Evolutionary conservation across 495 filamentous ascomycete species (phyloP).

Genomic region (Paragyromitra xinjiangensis): DNA sequence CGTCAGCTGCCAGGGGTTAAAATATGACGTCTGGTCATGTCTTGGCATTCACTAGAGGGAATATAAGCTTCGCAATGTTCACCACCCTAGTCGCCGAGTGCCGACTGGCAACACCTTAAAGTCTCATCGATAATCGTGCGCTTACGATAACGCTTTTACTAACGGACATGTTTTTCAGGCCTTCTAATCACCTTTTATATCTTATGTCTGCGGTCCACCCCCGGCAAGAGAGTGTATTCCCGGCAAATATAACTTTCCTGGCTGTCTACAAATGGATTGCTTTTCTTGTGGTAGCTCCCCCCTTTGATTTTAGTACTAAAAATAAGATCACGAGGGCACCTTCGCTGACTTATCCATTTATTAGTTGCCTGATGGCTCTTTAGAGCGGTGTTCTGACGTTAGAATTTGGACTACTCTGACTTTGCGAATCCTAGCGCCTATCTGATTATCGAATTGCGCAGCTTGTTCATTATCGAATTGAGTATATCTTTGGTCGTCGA

Average conservation of each 20-base stretch:
- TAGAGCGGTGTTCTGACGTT: slow-evolving; percentile 23
- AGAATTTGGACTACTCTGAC: slow-evolving; percentile 2
- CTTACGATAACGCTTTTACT: neutral
- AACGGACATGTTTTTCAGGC: neutral
- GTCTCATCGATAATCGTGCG: neutral
- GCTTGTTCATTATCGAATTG: slow-evolving; percentile 11
- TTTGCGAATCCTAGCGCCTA: slow-evolving; percentile 18
- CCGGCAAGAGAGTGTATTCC: slow-evolving; percentile 1
- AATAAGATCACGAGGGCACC: neutral
- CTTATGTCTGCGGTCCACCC: too few relatives aligned
- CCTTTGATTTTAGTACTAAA: neutral
- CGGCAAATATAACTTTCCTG: neutral
- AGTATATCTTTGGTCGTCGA: slow-evolving; percentile 6
- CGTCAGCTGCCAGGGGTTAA: neutral
- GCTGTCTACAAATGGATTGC: slow-evolving; percentile 8
- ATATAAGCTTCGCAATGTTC: neutral
- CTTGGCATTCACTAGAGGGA: neutral
- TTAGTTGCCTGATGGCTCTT: neutral
- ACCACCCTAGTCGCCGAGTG: neutral
- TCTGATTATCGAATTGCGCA: slow-evolving; percentile 14
- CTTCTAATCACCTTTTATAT: slow-evolving; percentile 2
- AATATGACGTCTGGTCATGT: neutral
- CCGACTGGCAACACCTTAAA: neutral
- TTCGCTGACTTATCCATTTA: neutral
- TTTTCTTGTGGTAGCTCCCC: slow-evolving; percentile 13